Evolutionary conservation across 192 early-diverging fungal genomes (phyloP), one percentile per base, ranked within the genome.

Genomic region (Coemansia sp.): DNA sequence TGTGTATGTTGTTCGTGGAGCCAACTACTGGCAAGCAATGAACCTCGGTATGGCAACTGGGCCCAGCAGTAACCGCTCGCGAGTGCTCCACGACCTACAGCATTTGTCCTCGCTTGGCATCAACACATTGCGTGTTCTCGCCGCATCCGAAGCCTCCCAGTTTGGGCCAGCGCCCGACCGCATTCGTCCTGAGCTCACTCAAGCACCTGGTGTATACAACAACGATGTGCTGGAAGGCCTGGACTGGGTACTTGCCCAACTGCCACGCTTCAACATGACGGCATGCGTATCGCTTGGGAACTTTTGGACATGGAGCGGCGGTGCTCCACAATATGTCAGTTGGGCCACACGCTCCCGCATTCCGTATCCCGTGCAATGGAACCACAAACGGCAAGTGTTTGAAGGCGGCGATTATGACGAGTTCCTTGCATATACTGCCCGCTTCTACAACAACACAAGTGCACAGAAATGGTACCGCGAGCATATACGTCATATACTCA

Each of bases 21-120:
- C 88, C 51, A 90, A 90, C 73, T 90, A 88, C 62, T 90, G 88
- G 88, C 84, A 89, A 39, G 88, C 87, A 11, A 89, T 90, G 88
- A 87, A 90, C 73, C 73, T 90, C 21, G 86, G 82, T 14, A 76
- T 83, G 72, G 58, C 68, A 4, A 12, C 27, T 0, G 70, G 78
- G 8, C 54, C 66, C 5, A 79, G 81, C 56, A 80, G 88, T 27
- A 63, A 88, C 65, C 75, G 84, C 29, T 17, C 63, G 2, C 83
- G 87, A 1, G 70, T 90, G n/a, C 63, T 75, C 7, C 43, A 66
- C 45, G 88, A 90, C 64, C 72, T 90, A 4, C 55, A 60, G 4
- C 45, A 65, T 7, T 56, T 90, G 35, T 57, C 75, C 17, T 45
- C 43, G 3, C 35, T 69, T 8, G 86, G 87, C 2, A 65, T 89